These are phyloP conservation scores for Cicer chorassanicum DNA, from an alignment of 306 rosid species.

Conservation along the genomic window DNA sequence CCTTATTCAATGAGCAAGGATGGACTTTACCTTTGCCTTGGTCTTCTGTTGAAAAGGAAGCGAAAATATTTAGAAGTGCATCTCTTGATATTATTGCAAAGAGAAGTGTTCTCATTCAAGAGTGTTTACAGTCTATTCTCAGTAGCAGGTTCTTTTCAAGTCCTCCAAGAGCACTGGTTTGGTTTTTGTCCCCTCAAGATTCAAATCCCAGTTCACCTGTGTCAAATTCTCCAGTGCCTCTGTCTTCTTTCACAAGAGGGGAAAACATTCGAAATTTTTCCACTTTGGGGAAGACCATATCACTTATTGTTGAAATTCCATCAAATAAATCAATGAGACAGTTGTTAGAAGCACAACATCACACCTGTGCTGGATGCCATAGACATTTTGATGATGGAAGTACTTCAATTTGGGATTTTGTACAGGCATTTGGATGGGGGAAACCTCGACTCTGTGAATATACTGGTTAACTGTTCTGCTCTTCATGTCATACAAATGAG, in stretches of 20 bases:
- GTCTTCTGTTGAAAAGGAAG: constrained; percentile 81
- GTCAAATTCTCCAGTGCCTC: constrained; percentile 48
- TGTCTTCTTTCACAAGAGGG: constrained; percentile 50
- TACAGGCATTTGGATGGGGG: constrained; percentile 93
- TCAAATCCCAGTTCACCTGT: constrained; percentile 61
- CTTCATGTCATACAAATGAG: constrained; percentile 92
- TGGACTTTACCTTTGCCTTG: constrained; percentile 88
- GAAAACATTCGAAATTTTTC: constrained; percentile 50
- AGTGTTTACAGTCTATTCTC: constrained; percentile 77
- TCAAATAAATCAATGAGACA: constrained; percentile 77
- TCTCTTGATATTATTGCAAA: constrained; percentile 87
- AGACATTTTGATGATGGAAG: constrained; percentile 85
- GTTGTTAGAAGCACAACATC: constrained; percentile 87
- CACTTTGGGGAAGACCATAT: constrained; percentile 82
- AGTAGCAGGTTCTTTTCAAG: constrained; percentile 62
- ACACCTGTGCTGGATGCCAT: constrained; percentile 94
- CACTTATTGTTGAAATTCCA: constrained; percentile 86
- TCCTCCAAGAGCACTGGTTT: constrained; percentile 67
- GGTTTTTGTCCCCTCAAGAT: constrained; percentile 89
- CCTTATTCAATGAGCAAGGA: constrained; percentile 67
- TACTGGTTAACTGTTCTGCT: constrained; percentile 86
- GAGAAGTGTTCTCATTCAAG: constrained; percentile 94
- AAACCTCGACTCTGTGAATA: constrained; percentile 95
- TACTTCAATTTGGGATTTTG: constrained; percentile 76
- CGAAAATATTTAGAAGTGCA: constrained; percentile 87